phyloP scores from a whole-genome alignment of 345 rosid genomes.

The Passiflora organensis region DNA sequence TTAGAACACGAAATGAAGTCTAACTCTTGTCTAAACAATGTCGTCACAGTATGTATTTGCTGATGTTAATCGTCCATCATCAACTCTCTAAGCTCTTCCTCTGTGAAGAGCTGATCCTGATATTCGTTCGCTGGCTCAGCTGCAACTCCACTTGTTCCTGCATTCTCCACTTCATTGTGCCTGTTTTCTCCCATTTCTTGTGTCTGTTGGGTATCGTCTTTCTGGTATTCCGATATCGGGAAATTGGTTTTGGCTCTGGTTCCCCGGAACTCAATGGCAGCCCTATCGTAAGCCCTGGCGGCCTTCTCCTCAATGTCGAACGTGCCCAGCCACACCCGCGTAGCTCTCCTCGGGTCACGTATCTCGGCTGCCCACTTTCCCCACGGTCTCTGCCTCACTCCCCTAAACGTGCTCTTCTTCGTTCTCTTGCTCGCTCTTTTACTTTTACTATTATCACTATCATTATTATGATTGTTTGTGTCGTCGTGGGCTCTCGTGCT shows the following conservation, averaged over 20 bases:
- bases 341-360: constrained; percentile 21
- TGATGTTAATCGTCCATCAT: not conserved
- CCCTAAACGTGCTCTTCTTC: constrained; percentile 27
- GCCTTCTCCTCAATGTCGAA: constrained; percentile 32
- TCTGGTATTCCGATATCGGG: constrained; percentile 20
- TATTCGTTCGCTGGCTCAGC: not conserved
- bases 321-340: constrained; percentile 36
- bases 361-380: constrained; percentile 44
- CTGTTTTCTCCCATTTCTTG: not conserved
- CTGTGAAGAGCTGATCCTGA: not conserved
- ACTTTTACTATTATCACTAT: too few species aligned
- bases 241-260: constrained; percentile 32
- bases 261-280: constrained; percentile 30
- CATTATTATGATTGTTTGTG: too few species aligned
- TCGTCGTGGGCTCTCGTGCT: too few species aligned
- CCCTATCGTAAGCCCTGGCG: constrained; percentile 35
- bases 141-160: not conserved
- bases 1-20: too few species aligned
- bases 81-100: not conserved
- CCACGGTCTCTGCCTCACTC: constrained; percentile 36
- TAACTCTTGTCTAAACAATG: too few species aligned
- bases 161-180: not conserved
- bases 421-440: not conserved
- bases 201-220: too few species aligned
- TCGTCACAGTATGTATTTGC: too few species aligned